phyloP scores from a whole-genome alignment of 768 basidiomycete species.

The Astraeus odoratus region DNA sequence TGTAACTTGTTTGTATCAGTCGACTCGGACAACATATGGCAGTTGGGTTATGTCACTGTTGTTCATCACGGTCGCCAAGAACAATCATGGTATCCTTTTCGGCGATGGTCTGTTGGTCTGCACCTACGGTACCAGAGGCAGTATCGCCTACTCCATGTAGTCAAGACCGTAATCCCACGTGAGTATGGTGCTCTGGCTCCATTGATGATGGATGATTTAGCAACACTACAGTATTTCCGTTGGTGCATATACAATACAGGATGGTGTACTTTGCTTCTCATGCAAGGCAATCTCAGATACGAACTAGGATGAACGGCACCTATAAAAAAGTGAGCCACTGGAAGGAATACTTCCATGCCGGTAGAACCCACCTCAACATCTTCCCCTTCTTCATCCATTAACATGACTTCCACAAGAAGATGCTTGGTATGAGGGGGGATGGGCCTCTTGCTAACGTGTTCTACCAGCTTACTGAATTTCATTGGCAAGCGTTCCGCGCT shows the following conservation, averaged over 20 bases:
- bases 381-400: slow-evolving; percentile 84
- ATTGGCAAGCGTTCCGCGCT: slow-evolving; percentile 82
- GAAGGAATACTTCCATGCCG: background rate
- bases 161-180: no score
- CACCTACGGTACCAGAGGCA: no score
- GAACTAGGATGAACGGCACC: slow-evolving; percentile 82
- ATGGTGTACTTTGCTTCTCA: background rate
- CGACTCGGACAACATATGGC: no score
- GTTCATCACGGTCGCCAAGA: no score
- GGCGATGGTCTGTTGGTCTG: no score
- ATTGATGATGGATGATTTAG: background rate
- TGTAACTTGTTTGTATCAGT: no score
- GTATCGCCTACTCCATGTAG: no score
- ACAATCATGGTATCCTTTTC: no score
- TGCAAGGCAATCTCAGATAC: slow-evolving; percentile 34
- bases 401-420: slow-evolving; percentile 92
- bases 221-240: background rate
- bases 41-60: no score
- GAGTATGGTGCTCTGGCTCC: no score
- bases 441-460: slow-evolving; percentile 91
- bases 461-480: slow-evolving; percentile 88
- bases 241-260: slow-evolving; percentile 11
- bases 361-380: slow-evolving; percentile 75
- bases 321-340: slow-evolving; percentile 19
- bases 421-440: slow-evolving; percentile 78